These are phyloP conservation scores for Penicillium hordei DNA, from an alignment of 2,329 filamentous ascomycete genomes.

Conservation along the genomic window DNA sequence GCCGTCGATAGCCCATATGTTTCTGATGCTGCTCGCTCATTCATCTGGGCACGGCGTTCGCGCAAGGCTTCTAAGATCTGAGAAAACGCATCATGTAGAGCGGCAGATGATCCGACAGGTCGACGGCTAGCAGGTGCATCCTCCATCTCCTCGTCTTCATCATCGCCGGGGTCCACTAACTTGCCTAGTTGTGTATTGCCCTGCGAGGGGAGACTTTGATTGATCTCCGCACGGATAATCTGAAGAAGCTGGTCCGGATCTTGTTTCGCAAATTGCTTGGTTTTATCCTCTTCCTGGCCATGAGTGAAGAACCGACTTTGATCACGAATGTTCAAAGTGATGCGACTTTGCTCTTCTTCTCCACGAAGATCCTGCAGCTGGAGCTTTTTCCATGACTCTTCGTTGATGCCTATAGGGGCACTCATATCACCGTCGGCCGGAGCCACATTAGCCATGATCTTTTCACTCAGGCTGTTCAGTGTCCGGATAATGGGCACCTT, in stretches of 20 bases:
- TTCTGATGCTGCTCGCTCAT: constrained; percentile 36
- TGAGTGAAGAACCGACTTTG: constrained; percentile 77
- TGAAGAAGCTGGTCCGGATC: constrained; percentile 67
- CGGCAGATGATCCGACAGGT: constrained; percentile 67
- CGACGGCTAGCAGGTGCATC: constrained; percentile 40
- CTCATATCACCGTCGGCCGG: constrained; percentile 71
- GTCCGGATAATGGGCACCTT: constrained; percentile 88
- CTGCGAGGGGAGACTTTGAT: constrained; percentile 47
- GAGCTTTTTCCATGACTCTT: constrained; percentile 72
- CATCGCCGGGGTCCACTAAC: constrained; percentile 52
- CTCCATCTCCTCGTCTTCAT: constrained; percentile 58
- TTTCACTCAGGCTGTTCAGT: constrained; percentile 86
- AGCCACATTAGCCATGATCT: constrained; percentile 84
- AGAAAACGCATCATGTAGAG: constrained; percentile 56
- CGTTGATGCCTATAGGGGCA: constrained; percentile 65
- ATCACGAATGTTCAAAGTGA: constrained; percentile 84
- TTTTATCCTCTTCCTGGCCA: constrained; percentile 46
- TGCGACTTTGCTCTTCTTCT: constrained; percentile 70
- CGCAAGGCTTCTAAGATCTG: constrained; percentile 61
- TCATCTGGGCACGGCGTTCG: constrained; percentile 53
- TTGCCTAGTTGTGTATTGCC: constrained; percentile 68
- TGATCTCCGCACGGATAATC: constrained; percentile 62
- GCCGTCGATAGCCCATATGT: constrained; percentile 50
- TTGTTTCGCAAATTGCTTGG: constrained; percentile 65
- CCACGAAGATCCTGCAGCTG: constrained; percentile 77